These are phyloP conservation scores for Trebouxia sp. DNA, from an alignment of 139 green algal species.

Conservation along the genomic window DNA sequence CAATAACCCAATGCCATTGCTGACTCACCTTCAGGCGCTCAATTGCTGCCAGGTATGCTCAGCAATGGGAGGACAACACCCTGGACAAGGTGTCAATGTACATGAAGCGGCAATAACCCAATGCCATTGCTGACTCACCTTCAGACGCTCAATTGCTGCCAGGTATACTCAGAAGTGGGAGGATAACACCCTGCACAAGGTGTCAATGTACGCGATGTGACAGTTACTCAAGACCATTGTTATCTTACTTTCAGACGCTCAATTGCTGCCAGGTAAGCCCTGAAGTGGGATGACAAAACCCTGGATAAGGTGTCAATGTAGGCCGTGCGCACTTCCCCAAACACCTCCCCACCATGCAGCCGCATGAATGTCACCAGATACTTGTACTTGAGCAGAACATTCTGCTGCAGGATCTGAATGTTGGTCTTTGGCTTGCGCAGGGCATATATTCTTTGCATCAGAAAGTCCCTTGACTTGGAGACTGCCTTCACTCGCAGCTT, in stretches of 20 bases:
- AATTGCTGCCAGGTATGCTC: not conserved
- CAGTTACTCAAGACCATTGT: not conserved
- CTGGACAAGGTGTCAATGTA: too few species aligned
- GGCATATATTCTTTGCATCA: slow-evolving; percentile 67
- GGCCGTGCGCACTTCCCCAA: slow-evolving; percentile 73
- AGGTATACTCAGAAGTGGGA: slow-evolving; percentile 92
- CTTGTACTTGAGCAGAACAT: slow-evolving; percentile 86
- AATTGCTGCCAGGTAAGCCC: slow-evolving; percentile 82
- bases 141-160: slow-evolving; percentile 70
- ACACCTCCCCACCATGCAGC: slow-evolving; percentile 70
- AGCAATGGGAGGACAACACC: slow-evolving; percentile 71
- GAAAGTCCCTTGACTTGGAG: slow-evolving; percentile 56
- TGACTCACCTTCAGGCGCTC: not conserved
- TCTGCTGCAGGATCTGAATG: slow-evolving; percentile 93
- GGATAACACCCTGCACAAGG: slow-evolving; percentile 78
- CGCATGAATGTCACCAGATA: slow-evolving; percentile 78
- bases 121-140: slow-evolving; percentile 34
- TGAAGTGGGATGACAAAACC: slow-evolving; percentile 86
- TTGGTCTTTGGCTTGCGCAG: slow-evolving; percentile 95
- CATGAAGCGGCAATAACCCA: too few species aligned
- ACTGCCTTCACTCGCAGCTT: slow-evolving; percentile 82
- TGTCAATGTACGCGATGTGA: slow-evolving; percentile 76
- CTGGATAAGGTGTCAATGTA: slow-evolving; percentile 82
- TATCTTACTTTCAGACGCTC: slow-evolving; percentile 62
- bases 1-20: too few species aligned